Conservation (phyloP, 202 grass and related monocot species). For the Schoenoplectus triqueter region DNA sequence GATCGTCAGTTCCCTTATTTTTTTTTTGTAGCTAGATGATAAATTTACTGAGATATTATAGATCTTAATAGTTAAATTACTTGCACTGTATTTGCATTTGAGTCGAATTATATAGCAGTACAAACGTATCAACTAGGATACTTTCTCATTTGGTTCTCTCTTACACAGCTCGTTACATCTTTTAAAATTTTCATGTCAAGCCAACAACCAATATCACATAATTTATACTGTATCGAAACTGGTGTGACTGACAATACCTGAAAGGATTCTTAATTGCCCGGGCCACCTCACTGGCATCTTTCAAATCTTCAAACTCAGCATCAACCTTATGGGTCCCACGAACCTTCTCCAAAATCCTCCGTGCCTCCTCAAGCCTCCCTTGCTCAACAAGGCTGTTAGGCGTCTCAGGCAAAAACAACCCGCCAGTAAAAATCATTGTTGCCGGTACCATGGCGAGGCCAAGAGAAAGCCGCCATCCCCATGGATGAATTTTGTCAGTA, state of each 20-base stretch:
- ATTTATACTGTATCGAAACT: background rate
- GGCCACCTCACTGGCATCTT: conserved; percentile 79
- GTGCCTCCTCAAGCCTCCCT: conserved; percentile 61
- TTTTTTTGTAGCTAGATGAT: background rate
- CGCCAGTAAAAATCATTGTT: conserved; percentile 72
- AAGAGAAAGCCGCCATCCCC: conserved; percentile 88
- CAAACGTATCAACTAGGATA: background rate
- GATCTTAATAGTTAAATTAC: background rate
- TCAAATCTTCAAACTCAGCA: conserved; percentile 89
- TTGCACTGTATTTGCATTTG: background rate
- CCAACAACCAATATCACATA: background rate
- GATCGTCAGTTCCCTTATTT: background rate
- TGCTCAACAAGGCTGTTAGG: conserved; percentile 94
- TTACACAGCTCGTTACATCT: background rate
- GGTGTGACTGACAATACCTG: conserved; percentile 38
- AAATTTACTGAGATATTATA: background rate
- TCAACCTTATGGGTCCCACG: conserved; percentile 81
- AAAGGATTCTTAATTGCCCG: conserved; percentile 66
- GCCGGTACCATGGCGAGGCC: conserved; percentile 85
- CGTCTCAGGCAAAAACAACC: conserved; percentile 78
- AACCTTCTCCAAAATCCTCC: conserved; percentile 78
- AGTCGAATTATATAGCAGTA: background rate
- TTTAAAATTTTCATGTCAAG: background rate
- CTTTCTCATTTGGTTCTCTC: background rate
- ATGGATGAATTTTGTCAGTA: conserved; percentile 78